Conservation (phyloP, 2,329 filamentous ascomycete species). For the Penicillium crustosum region DNA sequence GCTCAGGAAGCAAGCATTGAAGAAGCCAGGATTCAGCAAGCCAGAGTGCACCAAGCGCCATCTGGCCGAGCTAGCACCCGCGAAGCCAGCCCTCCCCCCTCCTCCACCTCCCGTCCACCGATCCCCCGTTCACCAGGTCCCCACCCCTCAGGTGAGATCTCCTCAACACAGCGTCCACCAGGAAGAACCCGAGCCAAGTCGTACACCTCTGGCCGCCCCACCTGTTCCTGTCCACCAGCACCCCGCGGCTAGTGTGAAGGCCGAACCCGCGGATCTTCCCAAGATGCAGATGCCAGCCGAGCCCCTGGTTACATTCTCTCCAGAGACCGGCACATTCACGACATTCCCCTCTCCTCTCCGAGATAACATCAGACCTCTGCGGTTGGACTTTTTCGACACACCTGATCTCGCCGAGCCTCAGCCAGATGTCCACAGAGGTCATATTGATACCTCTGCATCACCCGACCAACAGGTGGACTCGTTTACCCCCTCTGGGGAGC, state of each 20-base stretch:
- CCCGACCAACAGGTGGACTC: conserved; percentile 11
- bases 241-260: conserved; percentile 11
- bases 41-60: not conserved
- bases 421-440: conserved; percentile 7
- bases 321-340: conserved; percentile 46
- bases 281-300: conserved; percentile 32
- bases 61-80: conserved; percentile 1
- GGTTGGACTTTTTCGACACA: conserved; percentile 19
- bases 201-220: conserved; percentile 20
- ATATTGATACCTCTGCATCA: conserved; percentile 8
- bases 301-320: conserved; percentile 44
- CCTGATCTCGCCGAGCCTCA: conserved; percentile 11
- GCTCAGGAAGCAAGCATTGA: conserved; percentile 7
- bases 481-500: conserved; percentile 18
- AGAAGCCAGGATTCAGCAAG: not conserved
- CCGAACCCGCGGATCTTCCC: conserved; percentile 20
- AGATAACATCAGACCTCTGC: conserved; percentile 27
- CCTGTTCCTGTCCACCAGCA: conserved; percentile 14
- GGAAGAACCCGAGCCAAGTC: conserved; percentile 17
- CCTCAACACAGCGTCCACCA: not conserved
- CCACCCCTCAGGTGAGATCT: not conserved
- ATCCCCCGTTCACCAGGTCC: conserved; percentile 3
- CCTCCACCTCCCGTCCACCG: conserved; percentile 1
- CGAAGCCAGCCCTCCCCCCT: conserved; percentile 5
- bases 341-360: conserved; percentile 40